Conservation (phyloP, 2,329 filamentous ascomycete species). For the Tolypocladium inflatum region DNA sequence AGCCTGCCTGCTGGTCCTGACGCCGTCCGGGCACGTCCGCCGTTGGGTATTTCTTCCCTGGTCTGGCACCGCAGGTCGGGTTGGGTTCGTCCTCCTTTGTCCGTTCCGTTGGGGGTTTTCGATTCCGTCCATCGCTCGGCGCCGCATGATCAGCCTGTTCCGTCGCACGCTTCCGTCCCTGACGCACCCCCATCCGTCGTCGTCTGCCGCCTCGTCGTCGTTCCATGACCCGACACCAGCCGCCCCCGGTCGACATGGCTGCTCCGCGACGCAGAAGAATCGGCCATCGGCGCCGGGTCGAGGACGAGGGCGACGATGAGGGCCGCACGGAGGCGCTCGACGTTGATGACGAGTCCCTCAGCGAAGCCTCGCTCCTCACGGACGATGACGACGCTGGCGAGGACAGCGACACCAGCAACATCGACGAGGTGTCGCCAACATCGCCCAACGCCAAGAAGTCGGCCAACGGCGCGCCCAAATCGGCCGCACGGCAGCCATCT, state of each 20-base stretch:
- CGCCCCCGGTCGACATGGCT: constrained; percentile 21
- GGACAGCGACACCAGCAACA: constrained; percentile 56
- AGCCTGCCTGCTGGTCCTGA: not conserved
- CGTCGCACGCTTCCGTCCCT: constrained; percentile 16
- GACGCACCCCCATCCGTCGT: constrained; percentile 19
- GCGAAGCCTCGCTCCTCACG: constrained; percentile 52
- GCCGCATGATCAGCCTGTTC: constrained; percentile 18
- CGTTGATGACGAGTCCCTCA: constrained; percentile 55
- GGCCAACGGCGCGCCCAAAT: constrained; percentile 31
- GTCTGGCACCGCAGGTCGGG: constrained; percentile 13
- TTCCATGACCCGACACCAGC: constrained; percentile 5
- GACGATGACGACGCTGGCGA: constrained; percentile 51
- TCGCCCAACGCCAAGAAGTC: constrained; percentile 30
- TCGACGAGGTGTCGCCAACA: constrained; percentile 46
- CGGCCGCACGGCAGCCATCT: constrained; percentile 17
- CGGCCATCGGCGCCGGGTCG: constrained; percentile 57
- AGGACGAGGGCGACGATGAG: constrained; percentile 64
- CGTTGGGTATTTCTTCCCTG: constrained; percentile 2
- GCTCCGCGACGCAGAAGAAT: constrained; percentile 53
- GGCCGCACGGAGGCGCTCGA: constrained; percentile 45
- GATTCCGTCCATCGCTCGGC: constrained; percentile 1
- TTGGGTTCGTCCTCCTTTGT: constrained; percentile 7
- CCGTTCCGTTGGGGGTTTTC: not conserved
- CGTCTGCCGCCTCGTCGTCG: constrained; percentile 15
- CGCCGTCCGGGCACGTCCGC: not conserved